phyloP scores from a whole-genome alignment of 805 yeast species.

The Sugiyamaella smithiae region DNA sequence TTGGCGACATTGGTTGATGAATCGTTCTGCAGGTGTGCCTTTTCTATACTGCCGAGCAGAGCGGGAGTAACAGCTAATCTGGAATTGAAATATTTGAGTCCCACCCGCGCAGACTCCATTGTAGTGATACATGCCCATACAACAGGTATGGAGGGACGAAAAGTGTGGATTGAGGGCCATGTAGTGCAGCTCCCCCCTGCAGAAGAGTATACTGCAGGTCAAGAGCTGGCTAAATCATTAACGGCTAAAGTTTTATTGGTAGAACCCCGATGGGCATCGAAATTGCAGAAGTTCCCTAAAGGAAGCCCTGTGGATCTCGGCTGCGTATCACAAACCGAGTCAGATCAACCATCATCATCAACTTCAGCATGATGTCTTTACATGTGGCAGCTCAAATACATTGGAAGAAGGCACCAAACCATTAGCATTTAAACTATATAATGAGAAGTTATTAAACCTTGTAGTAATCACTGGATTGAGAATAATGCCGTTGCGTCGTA shows the following conservation, averaged over 20 bases:
- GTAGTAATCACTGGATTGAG: conserved; percentile 1
- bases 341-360: background rate
- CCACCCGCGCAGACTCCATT: conserved; percentile 59
- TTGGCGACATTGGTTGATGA: conserved; percentile 84
- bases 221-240: conserved; percentile 25
- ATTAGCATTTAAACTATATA: conserved; percentile 2
- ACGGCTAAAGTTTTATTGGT: conserved; percentile 35
- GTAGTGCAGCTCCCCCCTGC: conserved; percentile 46
- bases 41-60: conserved; percentile 70
- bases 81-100: conserved; percentile 55
- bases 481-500: background rate
- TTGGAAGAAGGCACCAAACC: too few species aligned
- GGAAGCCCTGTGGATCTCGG: background rate
- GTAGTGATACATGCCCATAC: conserved; percentile 69
- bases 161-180: conserved; percentile 71
- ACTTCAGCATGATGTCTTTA: background rate
- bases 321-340: background rate
- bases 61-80: conserved; percentile 88
- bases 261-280: conserved; percentile 39
- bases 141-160: conserved; percentile 66
- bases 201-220: conserved; percentile 20
- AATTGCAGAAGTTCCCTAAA: conserved; percentile 18
- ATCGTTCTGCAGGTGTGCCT: conserved; percentile 81
- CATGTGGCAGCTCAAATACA: too few species aligned
- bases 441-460: background rate